Base-by-base conservation (phyloP, 495 filamentous ascomycete species). In the Lophiostoma macrostomum region DNA sequence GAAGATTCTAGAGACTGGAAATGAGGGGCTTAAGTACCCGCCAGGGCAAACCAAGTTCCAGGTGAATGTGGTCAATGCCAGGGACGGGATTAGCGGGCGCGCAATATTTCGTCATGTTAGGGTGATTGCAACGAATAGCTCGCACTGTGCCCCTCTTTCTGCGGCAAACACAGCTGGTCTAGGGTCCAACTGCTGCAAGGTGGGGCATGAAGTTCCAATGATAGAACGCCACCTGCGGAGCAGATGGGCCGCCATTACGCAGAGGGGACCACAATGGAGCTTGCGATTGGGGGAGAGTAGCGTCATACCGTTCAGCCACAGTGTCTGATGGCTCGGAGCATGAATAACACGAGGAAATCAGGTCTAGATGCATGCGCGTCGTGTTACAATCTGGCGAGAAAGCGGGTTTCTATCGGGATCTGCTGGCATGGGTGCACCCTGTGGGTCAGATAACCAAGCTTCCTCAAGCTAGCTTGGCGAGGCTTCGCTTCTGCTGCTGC, bases 41-140 rank as follows among this genome's bases (percentile, higher is more conserved):
- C 7, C 8, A 20, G 22, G 22, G 5, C 8, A 8, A 6, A 38
- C 6, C 35, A 6, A 18, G 10, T 6, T 6, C 16, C 35, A 6
- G 6, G 10, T 16, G 7, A 8, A 8, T 42, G 18, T 42, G 22
- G 5, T 23, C 16, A 8, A 42, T 23, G 5, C 20, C 39, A 42
- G 39, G 44, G 28, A 7, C 8, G 14, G 7, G 22, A 36, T 45
- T 14, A 14, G 12, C 10, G 23, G 36, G n/a, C 8, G 10, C 23
- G 11, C 19, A 47, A n/a, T 34, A 14, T 48, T 19, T 55, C 52
- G 43, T 55, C 43, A 27, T 55, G n/a, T 25, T 16, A 14, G 31
- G 19, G 32, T 24, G 12, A n/a, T n/a, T 16, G 30, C 36, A 23
- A 18, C 16, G 42, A 38, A 42, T 19, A 14, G 36, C 19, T 11